Conservation (phyloP, 257 asterid species). For the Rauvolfia tetraphylla region DNA sequence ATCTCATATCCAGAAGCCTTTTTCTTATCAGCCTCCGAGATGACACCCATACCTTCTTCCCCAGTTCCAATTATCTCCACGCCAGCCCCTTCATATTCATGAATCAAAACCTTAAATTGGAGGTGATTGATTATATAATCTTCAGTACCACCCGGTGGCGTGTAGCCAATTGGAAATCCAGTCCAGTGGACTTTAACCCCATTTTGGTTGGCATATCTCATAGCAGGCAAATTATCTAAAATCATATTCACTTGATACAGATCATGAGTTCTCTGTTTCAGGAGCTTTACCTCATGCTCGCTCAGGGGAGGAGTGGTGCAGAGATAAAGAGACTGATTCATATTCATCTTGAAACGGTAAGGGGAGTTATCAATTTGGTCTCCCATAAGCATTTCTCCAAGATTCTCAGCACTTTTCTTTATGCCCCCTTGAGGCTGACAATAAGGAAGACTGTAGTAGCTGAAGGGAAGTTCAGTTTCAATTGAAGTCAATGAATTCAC, state of each 20-base stretch:
- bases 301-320: slow-evolving; percentile 64
- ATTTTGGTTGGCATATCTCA: slow-evolving; percentile 65
- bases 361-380: slow-evolving; percentile 82
- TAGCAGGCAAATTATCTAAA: slow-evolving; percentile 74
- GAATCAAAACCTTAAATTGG: slow-evolving; percentile 66
- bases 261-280: slow-evolving; percentile 77
- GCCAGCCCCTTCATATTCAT: slow-evolving; percentile 25
- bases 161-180: slow-evolving; percentile 73
- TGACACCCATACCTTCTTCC: slow-evolving; percentile 21
- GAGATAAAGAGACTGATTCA: slow-evolving; percentile 59
- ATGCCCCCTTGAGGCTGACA: slow-evolving; percentile 58
- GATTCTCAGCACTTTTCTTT: slow-evolving; percentile 80
- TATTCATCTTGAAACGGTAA: slow-evolving; percentile 64
- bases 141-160: slow-evolving; percentile 57
- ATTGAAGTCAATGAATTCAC: slow-evolving; percentile 84
- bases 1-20: slow-evolving; percentile 70
- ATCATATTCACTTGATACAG: slow-evolving; percentile 77
- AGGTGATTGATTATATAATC: slow-evolving; percentile 77
- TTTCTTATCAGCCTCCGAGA: slow-evolving; percentile 43
- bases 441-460: slow-evolving; percentile 75
- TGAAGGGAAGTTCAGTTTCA: slow-evolving; percentile 74
- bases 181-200: slow-evolving; percentile 74
- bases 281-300: slow-evolving; percentile 66
- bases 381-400: slow-evolving; percentile 80
- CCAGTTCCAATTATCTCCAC: slow-evolving; percentile 26